Conservation (phyloP, 495 filamentous ascomycete species). For the Cercophora newfieldiana region DNA sequence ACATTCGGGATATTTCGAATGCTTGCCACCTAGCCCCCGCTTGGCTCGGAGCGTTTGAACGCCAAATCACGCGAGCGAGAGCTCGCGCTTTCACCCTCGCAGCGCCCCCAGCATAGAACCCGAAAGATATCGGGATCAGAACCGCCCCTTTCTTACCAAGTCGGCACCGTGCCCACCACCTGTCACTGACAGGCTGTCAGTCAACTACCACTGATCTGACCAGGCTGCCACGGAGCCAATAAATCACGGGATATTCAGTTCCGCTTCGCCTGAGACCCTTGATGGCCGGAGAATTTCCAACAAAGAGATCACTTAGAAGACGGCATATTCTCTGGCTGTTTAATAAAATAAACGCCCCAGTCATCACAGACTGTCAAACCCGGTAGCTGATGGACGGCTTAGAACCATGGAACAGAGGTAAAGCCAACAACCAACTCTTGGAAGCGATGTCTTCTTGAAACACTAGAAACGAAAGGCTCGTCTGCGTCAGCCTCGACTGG, state of each 20-base stretch:
- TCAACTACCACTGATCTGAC: not conserved
- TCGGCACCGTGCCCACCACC: not conserved
- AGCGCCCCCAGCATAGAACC: not conserved
- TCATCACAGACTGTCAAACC: not conserved
- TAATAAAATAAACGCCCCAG: not conserved
- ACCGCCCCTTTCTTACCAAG: not conserved
- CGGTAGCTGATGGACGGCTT: not conserved
- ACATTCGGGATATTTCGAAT: not conserved
- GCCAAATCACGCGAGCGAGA: not conserved
- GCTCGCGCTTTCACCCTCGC: not conserved
- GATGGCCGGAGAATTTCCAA: not conserved
- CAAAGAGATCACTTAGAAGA: not conserved
- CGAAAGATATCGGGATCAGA: not conserved
- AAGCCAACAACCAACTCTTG: not conserved
- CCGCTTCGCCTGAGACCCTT: not conserved
- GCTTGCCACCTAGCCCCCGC: not conserved
- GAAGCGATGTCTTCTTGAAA: constrained; percentile 3
- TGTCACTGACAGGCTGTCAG: not conserved
- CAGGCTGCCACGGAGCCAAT: not conserved
- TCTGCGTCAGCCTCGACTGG: not conserved
- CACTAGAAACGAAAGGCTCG: not conserved
- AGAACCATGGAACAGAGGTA: not conserved
- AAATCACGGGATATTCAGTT: constrained; percentile 7
- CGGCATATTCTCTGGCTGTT: constrained; percentile 2
- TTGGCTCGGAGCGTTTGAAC: not conserved